These are phyloP conservation scores for Marchantia paleacea DNA, from an alignment of 225 moss, liverwort and hornwort species.

Conservation along the genomic window DNA sequence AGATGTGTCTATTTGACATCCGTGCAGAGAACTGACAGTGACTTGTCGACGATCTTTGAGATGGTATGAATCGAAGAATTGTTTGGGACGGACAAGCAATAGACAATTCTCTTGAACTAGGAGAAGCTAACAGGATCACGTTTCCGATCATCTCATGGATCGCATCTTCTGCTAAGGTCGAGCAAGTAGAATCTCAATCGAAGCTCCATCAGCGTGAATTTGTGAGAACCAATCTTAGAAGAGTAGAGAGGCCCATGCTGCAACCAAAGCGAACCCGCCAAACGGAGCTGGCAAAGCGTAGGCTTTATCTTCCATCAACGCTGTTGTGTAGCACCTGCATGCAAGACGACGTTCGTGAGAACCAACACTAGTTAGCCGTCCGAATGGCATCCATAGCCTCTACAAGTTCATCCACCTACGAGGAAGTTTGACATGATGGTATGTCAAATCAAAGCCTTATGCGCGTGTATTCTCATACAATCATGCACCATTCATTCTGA, in stretches of 20 bases:
- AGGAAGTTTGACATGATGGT: no score
- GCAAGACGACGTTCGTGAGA: neutral
- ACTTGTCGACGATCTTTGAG: neutral
- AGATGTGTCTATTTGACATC: neutral
- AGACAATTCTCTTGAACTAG: neutral
- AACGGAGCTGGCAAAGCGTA: constrained; percentile 76
- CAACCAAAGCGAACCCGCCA: constrained; percentile 78
- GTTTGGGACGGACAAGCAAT: no score
- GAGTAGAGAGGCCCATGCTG: constrained; percentile 76
- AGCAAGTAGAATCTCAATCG: no score
- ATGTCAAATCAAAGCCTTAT: no score
- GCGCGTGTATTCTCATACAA: neutral
- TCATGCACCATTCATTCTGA: neutral
- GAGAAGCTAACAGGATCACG: neutral
- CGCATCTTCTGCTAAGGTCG: no score
- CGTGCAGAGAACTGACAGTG: neutral
- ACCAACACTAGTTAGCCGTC: neutral
- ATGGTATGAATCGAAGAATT: no score
- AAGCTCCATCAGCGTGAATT: neutral
- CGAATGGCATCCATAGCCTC: neutral
- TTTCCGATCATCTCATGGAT: neutral
- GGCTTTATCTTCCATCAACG: constrained; percentile 61
- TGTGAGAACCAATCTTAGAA: constrained; percentile 38
- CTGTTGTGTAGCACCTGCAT: constrained; percentile 77
- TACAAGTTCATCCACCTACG: no score